Evolutionary conservation across 306 rosid species (phyloP), one percentile per base, ranked within the genome.

Genomic region (Astragalus membranaceus): DNA sequence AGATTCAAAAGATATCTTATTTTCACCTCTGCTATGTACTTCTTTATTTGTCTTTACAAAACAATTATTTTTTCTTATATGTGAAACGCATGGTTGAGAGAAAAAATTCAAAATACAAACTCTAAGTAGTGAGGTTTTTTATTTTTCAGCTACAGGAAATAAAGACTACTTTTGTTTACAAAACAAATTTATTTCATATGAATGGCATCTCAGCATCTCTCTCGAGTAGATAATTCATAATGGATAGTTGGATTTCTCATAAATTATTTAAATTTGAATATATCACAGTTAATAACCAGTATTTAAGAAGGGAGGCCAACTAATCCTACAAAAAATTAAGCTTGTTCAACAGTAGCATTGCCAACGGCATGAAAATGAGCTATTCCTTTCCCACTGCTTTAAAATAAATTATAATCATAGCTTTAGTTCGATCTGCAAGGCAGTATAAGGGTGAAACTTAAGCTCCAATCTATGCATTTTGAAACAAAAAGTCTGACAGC

Each of bases 331-430:
- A 9, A 62, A 42, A 33, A 30, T 54, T 30, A 64, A 49, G 56
- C 65, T 64, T 53, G 49, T 60, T 48, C 54, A 3, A 26, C 58
- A 61, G 70, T 29, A 58, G 59, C 35, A 10, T 26, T 75, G 62
- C 37, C n/a, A 39, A 23, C 26, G 69, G 69, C 36, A 75, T 44
- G 37, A 15, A 72, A 62, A 52, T 6, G 30, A 60, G 55, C 41
- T 66, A 51, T 68, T 20, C 13, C 37, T 56, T 9, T 42, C 14
- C 69, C 42, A 57, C 30, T 60, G 36, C 42, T 13, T 42, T 69
- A 50, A 67, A 53, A 32, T 33, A n/a, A n/a, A n/a, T n/a, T n/a
- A n/a, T n/a, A 80, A 60, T n/a, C 47, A 56, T 58, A 42, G 77
- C 16, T 36, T 9, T 30, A 26, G 66, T 58, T 64, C 41, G 15